Evolutionary conservation across 768 basidiomycete species (phyloP).

Genomic region (Multifurca ochricompacta): DNA sequence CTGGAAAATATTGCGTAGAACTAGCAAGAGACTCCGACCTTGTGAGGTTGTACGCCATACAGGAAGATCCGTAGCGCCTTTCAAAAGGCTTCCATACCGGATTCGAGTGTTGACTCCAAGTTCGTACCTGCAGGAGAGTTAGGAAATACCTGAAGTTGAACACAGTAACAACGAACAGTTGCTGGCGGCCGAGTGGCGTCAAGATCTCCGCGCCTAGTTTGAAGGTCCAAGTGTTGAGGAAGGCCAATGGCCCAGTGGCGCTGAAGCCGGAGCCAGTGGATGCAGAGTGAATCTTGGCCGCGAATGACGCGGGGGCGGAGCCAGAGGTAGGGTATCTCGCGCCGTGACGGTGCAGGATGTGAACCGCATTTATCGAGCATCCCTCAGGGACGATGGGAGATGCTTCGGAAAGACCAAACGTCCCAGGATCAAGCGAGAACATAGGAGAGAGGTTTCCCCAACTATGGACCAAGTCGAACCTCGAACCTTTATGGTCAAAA

Average conservation of each 20-base stretch:
- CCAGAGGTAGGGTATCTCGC: slow-evolving; percentile 36
- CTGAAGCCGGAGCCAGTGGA: slow-evolving; percentile 26
- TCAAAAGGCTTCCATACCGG: slow-evolving; percentile 41
- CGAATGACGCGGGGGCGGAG: slow-evolving; percentile 24
- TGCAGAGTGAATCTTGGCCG: slow-evolving; percentile 22
- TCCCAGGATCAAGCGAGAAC: slow-evolving; percentile 38
- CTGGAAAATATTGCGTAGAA: neutral
- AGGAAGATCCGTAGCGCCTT: slow-evolving; percentile 36
- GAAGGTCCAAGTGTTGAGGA: slow-evolving; percentile 41
- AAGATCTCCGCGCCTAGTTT: slow-evolving; percentile 39
- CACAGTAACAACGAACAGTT: slow-evolving; percentile 25
- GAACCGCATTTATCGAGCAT: slow-evolving; percentile 40
- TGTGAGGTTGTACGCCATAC: slow-evolving; percentile 43
- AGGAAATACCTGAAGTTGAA: neutral
- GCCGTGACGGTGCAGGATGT: slow-evolving; percentile 36
- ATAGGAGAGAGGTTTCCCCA: slow-evolving; percentile 46
- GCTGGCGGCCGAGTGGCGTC: slow-evolving; percentile 40
- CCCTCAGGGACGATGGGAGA: slow-evolving; percentile 39
- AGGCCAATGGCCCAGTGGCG: slow-evolving; percentile 33
- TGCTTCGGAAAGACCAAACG: slow-evolving; percentile 41
- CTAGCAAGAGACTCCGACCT: slow-evolving; percentile 23
- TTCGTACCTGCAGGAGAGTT: slow-evolving; percentile 27
- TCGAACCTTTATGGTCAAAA: slow-evolving; percentile 26
- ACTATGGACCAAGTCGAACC: slow-evolving; percentile 40
- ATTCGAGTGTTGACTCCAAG: slow-evolving; percentile 38